Conservation (phyloP, 106 monocot species). For the Allium sativum region DNA sequence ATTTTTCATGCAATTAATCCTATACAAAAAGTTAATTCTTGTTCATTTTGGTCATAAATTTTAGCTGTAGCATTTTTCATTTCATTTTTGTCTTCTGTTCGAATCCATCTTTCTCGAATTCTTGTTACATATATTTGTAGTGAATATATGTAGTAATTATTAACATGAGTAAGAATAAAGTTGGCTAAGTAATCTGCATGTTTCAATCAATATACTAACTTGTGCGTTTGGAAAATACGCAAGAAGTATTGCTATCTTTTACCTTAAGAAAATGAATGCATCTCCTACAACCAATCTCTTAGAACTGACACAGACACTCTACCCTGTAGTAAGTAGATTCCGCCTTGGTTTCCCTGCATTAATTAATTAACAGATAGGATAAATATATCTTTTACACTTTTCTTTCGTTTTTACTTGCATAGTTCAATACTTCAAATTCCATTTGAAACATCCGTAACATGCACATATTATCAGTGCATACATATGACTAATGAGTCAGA, state of each 20-base stretch:
- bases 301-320: conserved; percentile 83
- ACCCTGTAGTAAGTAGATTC: conserved; percentile 72
- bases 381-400: neutral
- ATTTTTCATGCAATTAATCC: no score
- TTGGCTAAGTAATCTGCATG: no score
- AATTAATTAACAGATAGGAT: neutral
- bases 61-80: no score
- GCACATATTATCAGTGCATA: neutral
- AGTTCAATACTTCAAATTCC: neutral
- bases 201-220: no score
- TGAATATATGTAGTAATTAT: no score
- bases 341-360: conserved; percentile 68
- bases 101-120: no score
- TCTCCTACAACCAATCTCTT: conserved; percentile 73
- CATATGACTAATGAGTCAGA: neutral
- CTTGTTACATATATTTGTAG: no score
- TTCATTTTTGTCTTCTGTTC: no score
- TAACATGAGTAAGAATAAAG: neutral
- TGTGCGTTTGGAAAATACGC: no score
- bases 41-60: no score
- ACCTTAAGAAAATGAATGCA: conserved; percentile 82
- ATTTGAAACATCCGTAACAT: neutral
- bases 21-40: no score
- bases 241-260: neutral
- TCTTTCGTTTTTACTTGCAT: neutral